Evolutionary conservation across 2,329 filamentous ascomycete species (phyloP).

Genomic region (Beauveria sp.): DNA sequence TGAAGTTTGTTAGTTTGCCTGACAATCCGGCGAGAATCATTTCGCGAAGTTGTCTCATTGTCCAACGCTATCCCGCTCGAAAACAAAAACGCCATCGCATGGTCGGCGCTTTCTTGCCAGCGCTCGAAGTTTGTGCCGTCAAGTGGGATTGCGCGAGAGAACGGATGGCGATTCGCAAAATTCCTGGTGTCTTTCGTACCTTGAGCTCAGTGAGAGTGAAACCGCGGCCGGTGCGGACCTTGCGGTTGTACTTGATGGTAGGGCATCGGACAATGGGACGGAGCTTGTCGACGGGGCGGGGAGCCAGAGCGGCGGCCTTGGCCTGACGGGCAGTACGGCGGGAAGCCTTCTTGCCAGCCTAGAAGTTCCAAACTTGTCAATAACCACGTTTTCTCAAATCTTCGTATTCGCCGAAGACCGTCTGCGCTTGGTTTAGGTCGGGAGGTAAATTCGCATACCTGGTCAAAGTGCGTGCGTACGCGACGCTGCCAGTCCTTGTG

Average conservation of each 20-base stretch:
- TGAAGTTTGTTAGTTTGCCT: slow-evolving; percentile 26
- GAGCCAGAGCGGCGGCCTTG: slow-evolving; percentile 92
- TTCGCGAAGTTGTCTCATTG: background rate
- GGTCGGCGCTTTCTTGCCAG: background rate
- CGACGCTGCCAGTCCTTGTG: slow-evolving; percentile 99
- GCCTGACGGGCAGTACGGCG: slow-evolving; percentile 84
- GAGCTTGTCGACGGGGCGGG: slow-evolving; percentile 94
- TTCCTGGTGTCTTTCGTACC: slow-evolving; percentile 49
- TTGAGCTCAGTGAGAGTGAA: slow-evolving; percentile 98
- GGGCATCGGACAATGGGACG: slow-evolving; percentile 96
- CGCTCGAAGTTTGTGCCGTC: background rate
- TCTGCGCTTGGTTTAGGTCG: background rate
- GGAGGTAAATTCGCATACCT: slow-evolving; percentile 56
- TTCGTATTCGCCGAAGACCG: slow-evolving; percentile 9
- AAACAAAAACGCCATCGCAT: background rate
- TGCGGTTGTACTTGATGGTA: slow-evolving; percentile 98
- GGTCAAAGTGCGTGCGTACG: slow-evolving; percentile 99
- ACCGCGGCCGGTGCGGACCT: slow-evolving; percentile 90
- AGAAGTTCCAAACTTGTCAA: slow-evolving; percentile 27
- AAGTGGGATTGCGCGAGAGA: background rate
- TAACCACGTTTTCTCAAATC: slow-evolving; percentile 19
- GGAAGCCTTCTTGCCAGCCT: slow-evolving; percentile 95
- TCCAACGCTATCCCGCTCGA: background rate
- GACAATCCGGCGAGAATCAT: background rate
- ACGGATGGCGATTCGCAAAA: background rate